Evolutionary conservation across 2,329 filamentous ascomycete species (phyloP), one percentile per base, ranked within the genome.

Genomic region (Scleromitrula shiraiana): DNA sequence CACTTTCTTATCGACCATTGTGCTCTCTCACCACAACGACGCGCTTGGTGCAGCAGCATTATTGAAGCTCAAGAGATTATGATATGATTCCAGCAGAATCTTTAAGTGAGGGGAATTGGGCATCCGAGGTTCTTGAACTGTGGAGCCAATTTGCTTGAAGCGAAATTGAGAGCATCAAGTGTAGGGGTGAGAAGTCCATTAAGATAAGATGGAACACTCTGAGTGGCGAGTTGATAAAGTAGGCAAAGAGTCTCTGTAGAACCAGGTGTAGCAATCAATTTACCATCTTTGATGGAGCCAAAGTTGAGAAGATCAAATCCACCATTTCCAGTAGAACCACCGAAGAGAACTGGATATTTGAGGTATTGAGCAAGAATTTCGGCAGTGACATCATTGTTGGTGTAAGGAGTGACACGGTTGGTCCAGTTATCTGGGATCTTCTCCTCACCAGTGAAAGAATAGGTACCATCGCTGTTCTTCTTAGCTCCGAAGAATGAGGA

Each of bases 261-360:
- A 4, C 17, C 30, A 19, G 30, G 41, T 9, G 32, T 9, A 5
- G 14, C 20, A 20, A 44, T 14, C 23, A 44, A 29, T 22, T 22
- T 44, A n/a, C 41, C 41, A 7, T 44, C 33, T 20, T 37, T 12
- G 5, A 44, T 44, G n/a, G 8, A 20, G 7, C 23, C 41, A 12
- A 44, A 44, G n/a, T 44, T 15, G 8, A 44, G 17, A 9, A 26
- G 4, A 14, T 44, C 32, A n/a, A 44, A 44, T 7, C 32, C 41
- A 2, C 41, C 23, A 20, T 36, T 44, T 22, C 32, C 41, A 15
- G 32, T 44, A 14, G 41, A 20, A 37, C 41, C 22, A 12, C 41
- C 41, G 7, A 44, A 44, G 7, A 27, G 23, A 20, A 44, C 41
- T 3, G 41, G 41, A 3, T 37, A n/a, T 37, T 44, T 7, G 5